A percentile compares a stretch with the other conserved stretches of the same genome.
Evolutionary conservation across 164 flowering plant genomes (phyloP).

Genomic region (Aristolochia californica): DNA sequence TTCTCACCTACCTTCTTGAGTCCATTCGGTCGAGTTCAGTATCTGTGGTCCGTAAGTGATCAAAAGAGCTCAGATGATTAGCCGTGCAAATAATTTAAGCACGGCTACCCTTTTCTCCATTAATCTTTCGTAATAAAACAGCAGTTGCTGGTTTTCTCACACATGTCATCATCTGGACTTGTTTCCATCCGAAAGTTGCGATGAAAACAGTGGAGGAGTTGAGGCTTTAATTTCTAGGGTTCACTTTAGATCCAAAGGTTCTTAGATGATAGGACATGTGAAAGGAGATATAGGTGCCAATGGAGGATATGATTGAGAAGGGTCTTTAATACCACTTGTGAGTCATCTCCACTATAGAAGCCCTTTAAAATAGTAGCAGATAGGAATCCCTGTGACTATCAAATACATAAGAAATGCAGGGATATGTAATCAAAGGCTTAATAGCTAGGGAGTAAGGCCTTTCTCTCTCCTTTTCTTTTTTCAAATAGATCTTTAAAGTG

Average conservation of each 20-base stretch:
- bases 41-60: no score
- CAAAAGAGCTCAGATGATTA: no score
- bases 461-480: not conserved
- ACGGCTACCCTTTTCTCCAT: no score
- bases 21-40: no score
- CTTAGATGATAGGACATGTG: not conserved
- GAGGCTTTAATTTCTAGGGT: not conserved
- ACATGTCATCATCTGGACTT: not conserved
- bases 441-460: not conserved
- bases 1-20: not conserved
- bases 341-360: constrained; percentile 3
- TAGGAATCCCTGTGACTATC: constrained; percentile 3
- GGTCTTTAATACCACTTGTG: not conserved
- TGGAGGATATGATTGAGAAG: constrained; percentile 1
- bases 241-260: not conserved
- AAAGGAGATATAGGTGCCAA: not conserved
- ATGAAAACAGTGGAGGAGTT: not conserved
- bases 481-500: not conserved
- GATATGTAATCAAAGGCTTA: not conserved
- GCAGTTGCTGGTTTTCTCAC: not conserved
- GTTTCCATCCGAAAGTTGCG: not conserved
- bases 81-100: no score
- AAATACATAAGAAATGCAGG: not conserved
- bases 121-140: no score
- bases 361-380: constrained; percentile 1